Percentiles rank a stretch among this genome's conserved stretches.
These are phyloP conservation scores for Nephromyces sp. DNA, from an alignment of 169 alveolate species.

Conservation along the genomic window DNA sequence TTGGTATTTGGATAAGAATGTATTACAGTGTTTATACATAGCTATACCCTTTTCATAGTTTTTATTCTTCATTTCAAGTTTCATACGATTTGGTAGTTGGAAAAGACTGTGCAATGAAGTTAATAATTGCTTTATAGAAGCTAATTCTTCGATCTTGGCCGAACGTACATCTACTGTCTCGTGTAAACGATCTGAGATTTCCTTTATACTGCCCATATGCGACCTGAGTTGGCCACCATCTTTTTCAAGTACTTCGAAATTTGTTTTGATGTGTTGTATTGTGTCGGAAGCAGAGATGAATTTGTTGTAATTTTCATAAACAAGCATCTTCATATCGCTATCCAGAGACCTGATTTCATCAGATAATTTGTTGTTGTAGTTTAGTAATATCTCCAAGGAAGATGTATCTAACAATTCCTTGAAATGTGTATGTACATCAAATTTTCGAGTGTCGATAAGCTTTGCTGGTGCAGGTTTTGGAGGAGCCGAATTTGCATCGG, in stretches of 20 bases:
- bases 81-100: neutral
- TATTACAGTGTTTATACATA: neutral
- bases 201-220: slow-evolving; percentile 14
- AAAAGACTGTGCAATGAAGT: neutral
- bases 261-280: slow-evolving; percentile 47
- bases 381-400: neutral
- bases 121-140: neutral
- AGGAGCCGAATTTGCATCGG: too few species aligned
- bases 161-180: neutral
- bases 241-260: slow-evolving; percentile 35
- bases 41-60: neutral
- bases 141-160: neutral
- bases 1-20: neutral
- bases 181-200: neutral
- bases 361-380: neutral
- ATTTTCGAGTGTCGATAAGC: slow-evolving; percentile 16
- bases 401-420: neutral
- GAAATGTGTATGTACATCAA: neutral
- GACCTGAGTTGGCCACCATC: slow-evolving; percentile 24
- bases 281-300: slow-evolving; percentile 73
- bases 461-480: too few species aligned
- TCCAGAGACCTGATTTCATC: slow-evolving; percentile 51
- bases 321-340: slow-evolving; percentile 65
- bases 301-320: slow-evolving; percentile 70
- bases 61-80: neutral